Evolutionary conservation across 139 green algal species (phyloP).

Genomic region (Chlorella sp.): DNA sequence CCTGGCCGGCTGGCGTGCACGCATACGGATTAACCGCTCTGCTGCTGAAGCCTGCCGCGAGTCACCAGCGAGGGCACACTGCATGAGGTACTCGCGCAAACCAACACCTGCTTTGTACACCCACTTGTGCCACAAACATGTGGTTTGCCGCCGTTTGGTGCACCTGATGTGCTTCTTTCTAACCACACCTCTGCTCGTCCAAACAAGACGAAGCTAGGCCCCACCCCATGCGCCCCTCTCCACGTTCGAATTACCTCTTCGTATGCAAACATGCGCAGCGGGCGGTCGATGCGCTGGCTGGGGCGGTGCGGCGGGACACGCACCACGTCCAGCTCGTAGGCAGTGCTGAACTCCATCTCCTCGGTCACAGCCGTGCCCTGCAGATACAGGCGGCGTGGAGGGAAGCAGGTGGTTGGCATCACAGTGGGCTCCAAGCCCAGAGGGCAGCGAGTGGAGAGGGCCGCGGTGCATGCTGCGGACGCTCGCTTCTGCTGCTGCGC

Average conservation of each 20-base stretch:
- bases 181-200: background rate
- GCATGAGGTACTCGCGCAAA: too few relatives aligned
- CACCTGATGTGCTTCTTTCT: too few relatives aligned
- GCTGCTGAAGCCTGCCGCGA: too few relatives aligned
- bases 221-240: background rate
- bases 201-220: background rate
- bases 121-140: too few relatives aligned
- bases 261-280: constrained; percentile 63
- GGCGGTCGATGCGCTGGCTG: constrained; percentile 64
- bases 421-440: background rate
- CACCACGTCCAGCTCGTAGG: constrained; percentile 76
- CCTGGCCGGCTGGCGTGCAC: too few relatives aligned
- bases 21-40: too few relatives aligned
- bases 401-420: background rate
- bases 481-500: too few relatives aligned
- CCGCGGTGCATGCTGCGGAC: too few relatives aligned
- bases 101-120: too few relatives aligned
- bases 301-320: constrained; percentile 86
- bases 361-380: constrained; percentile 61
- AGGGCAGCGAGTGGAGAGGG: too few relatives aligned
- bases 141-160: too few relatives aligned
- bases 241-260: background rate
- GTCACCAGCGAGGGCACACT: too few relatives aligned
- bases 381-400: background rate
- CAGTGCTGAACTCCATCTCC: constrained; percentile 61